Evolutionary conservation across 2,329 filamentous ascomycete genomes (phyloP), one percentile per base, ranked within the genome.

Genomic region (Pseudocercospora cruenta): DNA sequence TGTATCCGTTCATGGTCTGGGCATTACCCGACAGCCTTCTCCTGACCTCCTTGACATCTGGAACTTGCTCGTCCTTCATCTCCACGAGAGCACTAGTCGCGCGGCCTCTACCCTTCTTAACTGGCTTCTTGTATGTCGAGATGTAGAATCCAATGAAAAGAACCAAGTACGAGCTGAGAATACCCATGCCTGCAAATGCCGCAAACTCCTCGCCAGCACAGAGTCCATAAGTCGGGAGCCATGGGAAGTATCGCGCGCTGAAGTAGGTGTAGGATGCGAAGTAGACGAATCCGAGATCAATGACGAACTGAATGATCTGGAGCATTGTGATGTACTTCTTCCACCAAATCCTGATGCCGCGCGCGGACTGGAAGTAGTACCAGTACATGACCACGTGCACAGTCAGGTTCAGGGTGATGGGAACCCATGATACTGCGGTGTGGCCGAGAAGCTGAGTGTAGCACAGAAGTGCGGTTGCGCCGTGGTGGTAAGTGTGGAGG

Each of bases 361-460:
- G 93, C 63, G 94, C 94, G 78, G 92, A 94, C 87, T 98, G 94
- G 90, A 98, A 98, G 88, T 98, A 98, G 89, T 98, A 98, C 94
- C 94, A 97, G 90, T 98, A 98, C 94, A 98, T 98, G 79, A 97
- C 91, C 66, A 98, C 94, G 83, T 98, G 94, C 63, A 98, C 94
- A 70, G 88, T 88, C 77, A 98, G 83, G 87, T 98, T 98, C 75
- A 98, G 88, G 62, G 88, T 90, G 79, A 98, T 98, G 69, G 91
- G 90, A 63, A 97, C 92, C 94, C 94, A 98, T 67, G 94, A 96
- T 64, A 98, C 94, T 51, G 94, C 87, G 54, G 94, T 98, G 77
- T 92, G 88, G 73, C 94, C 94, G 76, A 97, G 90, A 72, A 98
- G 88, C 84, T 98, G 94, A 64, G 93, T 97, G 86, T 96, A 98